Evolutionary conservation across 345 rosid species (phyloP).

Genomic region (Corchorus capsularis): DNA sequence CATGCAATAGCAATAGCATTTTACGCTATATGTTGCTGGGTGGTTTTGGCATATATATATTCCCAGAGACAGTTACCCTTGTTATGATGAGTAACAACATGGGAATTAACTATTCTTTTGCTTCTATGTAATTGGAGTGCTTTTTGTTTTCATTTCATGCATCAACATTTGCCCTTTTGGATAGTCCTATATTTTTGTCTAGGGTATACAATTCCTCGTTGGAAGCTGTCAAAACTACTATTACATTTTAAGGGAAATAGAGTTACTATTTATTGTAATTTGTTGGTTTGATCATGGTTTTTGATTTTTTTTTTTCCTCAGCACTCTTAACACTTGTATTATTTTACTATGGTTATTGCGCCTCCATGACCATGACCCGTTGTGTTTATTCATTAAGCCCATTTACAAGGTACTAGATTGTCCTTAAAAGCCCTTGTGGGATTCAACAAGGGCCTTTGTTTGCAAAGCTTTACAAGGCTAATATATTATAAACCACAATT

Average conservation of each 20-base stretch:
- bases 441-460: too few species aligned
- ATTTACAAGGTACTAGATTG: too few species aligned
- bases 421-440: too few species aligned
- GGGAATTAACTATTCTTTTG: slow-evolving; percentile 10
- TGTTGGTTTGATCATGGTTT: not conserved
- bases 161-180: not conserved
- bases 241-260: not conserved
- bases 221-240: slow-evolving; percentile 9
- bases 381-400: too few species aligned
- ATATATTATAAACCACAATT: too few species aligned
- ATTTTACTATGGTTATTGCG: not conserved
- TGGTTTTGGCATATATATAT: slow-evolving; percentile 23
- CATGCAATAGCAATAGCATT: not conserved
- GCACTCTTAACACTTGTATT: too few species aligned
- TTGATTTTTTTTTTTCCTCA: not conserved
- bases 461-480: too few species aligned
- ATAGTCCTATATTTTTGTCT: not conserved
- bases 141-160: not conserved
- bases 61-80: slow-evolving; percentile 12
- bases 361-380: not conserved
- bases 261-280: not conserved
- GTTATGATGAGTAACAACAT: not conserved
- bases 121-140: not conserved
- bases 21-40: slow-evolving; percentile 4
- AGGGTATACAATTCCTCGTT: not conserved